These are phyloP conservation scores for Neonectria punicea DNA, from an alignment of 2,329 filamentous ascomycete genomes.

Conservation along the genomic window DNA sequence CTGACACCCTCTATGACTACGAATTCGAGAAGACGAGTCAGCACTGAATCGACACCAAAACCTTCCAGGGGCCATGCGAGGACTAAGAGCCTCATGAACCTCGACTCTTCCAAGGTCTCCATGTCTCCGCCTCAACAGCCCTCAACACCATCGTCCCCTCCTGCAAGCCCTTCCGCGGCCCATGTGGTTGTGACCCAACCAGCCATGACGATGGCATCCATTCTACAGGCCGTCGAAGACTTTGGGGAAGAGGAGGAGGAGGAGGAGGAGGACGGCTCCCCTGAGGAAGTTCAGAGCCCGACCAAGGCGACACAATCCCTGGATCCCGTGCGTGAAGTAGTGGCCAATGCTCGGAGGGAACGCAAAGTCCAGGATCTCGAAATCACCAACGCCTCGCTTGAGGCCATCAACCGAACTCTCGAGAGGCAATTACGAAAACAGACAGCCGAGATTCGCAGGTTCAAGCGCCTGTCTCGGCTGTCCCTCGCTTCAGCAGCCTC, in stretches of 20 bases:
- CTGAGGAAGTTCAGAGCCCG: constrained; percentile 62
- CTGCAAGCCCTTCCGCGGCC: constrained; percentile 43
- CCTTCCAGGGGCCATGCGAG: constrained; percentile 53
- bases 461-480: constrained; percentile 82
- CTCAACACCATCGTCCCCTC: constrained; percentile 52
- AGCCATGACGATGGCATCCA: constrained; percentile 63
- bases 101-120: constrained; percentile 50
- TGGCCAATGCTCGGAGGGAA: constrained; percentile 89
- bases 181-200: constrained; percentile 45
- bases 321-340: constrained; percentile 77
- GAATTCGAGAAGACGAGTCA: constrained; percentile 54
- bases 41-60: constrained; percentile 53
- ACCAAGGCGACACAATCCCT: constrained; percentile 64
- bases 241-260: constrained; percentile 48
- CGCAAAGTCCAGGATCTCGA: constrained; percentile 96
- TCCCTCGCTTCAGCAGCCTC: constrained; percentile 63
- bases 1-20: constrained; percentile 46
- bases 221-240: constrained; percentile 67
- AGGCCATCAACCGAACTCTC: constrained; percentile 93
- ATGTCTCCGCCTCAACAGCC: constrained; percentile 46
- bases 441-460: constrained; percentile 86
- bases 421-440: constrained; percentile 94
- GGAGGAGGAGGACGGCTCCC: constrained; percentile 42
- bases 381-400: constrained; percentile 93
- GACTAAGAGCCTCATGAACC: constrained; percentile 51